Percentiles rank a stretch among this genome's conserved stretches.
phyloP scores from a whole-genome alignment of 208 protist species.

The Trypanosomatidae sp. region DNA sequence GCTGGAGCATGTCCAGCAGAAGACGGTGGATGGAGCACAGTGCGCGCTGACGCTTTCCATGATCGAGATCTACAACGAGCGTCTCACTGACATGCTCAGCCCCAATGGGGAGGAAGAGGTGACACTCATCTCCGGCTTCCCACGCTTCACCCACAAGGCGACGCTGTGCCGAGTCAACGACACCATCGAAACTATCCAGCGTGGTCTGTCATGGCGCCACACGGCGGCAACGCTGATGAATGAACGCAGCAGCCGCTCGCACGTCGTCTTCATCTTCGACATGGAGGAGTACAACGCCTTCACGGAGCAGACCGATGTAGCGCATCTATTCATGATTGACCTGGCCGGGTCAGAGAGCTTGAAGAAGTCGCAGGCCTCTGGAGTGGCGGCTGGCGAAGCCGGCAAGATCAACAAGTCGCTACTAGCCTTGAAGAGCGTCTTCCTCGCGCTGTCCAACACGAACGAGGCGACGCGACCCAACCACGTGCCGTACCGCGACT shows the following conservation, averaged over 20 bases:
- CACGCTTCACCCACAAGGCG: slow-evolving; percentile 62
- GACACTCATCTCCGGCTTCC: slow-evolving; percentile 82
- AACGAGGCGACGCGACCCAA: slow-evolving; percentile 72
- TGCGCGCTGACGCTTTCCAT: slow-evolving; percentile 90
- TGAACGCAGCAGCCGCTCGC: slow-evolving; percentile 95
- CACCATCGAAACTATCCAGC: slow-evolving; percentile 72
- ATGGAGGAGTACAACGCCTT: slow-evolving; percentile 84
- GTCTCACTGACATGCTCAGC: slow-evolving; percentile 90
- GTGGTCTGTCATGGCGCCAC: slow-evolving; percentile 72
- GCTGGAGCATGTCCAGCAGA: slow-evolving; percentile 86
- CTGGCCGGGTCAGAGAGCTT: slow-evolving; percentile 94
- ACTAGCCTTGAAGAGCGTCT: slow-evolving; percentile 94
- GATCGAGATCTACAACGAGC: slow-evolving; percentile 94
- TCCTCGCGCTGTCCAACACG: slow-evolving; percentile 86
- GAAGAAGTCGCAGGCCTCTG: slow-evolving; percentile 91
- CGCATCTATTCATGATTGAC: slow-evolving; percentile 96
- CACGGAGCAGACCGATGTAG: slow-evolving; percentile 87
- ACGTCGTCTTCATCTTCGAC: slow-evolving; percentile 96
- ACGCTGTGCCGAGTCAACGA: slow-evolving; percentile 72
- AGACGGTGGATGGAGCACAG: slow-evolving; percentile 83
- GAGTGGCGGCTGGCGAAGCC: slow-evolving; percentile 84
- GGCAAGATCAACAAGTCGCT: slow-evolving; percentile 94
- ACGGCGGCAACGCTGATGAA: slow-evolving; percentile 96
- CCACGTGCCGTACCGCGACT: slow-evolving; percentile 95
- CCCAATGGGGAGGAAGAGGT: slow-evolving; percentile 78